These are phyloP conservation scores for Populus tremula DNA, from an alignment of 345 rosid species.

Conservation along the genomic window DNA sequence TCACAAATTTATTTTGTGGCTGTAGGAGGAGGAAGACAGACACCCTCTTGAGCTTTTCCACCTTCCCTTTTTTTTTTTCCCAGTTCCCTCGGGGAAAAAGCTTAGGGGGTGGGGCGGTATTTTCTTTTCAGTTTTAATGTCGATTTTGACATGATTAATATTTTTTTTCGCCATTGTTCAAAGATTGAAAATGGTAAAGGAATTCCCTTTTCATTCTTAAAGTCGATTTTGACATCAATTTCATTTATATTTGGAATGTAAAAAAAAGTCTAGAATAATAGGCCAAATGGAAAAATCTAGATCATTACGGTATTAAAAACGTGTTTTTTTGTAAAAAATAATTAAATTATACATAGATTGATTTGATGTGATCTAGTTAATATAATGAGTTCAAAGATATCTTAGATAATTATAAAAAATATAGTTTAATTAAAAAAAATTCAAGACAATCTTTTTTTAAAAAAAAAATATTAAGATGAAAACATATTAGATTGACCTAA, in stretches of 20 bases:
- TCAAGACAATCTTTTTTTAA: too few species aligned
- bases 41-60: neutral
- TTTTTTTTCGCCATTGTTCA: neutral
- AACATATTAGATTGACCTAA: too few species aligned
- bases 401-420: too few species aligned
- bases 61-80: too few species aligned
- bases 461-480: too few species aligned
- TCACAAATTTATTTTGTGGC: neutral
- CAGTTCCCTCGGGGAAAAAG: neutral
- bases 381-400: too few species aligned
- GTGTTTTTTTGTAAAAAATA: too few species aligned
- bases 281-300: neutral
- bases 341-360: too few species aligned
- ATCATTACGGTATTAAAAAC: too few species aligned
- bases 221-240: neutral
- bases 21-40: neutral
- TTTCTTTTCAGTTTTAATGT: neutral
- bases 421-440: too few species aligned
- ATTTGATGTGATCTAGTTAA: rapidly evolving
- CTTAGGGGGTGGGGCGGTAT: neutral
- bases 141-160: neutral
- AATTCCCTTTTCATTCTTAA: neutral
- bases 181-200: neutral
- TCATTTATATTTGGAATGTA: neutral
- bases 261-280: neutral